Evolutionary conservation across 1,284 basidiomycete genomes (phyloP), one percentile per base, ranked within the genome.

Genomic region (Fomitopsis pinicola): DNA sequence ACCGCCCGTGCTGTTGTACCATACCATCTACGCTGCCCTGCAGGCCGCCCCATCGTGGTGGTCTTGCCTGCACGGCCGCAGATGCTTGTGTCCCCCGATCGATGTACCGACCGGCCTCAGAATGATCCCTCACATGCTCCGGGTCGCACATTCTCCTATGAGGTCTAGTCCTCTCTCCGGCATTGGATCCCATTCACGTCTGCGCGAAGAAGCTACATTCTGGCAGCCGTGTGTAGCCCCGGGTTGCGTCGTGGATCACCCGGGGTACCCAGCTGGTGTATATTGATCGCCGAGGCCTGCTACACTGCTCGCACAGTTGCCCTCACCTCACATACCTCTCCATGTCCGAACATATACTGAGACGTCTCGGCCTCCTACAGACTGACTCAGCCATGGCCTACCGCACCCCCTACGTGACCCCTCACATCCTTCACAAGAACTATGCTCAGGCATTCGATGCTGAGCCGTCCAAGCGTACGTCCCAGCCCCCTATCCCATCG

Each of bases 391-490:
- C 58, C 63, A 88, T 87, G 85, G 82, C 83, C 66, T 80, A 81
- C 71, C 76, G 82, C 55, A 90, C 89, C 7, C 91, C 91, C 69
- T 91, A 92, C 73, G 88, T 91, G 59, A 92, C 91, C 65, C 90
- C 91, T 45, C 89, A 91, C 75, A 92, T 92, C 76, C 86, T 90
- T 69, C 90, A 92, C 81, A 89, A 87, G 73, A 77, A 88, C 77
- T 92, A 92, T 76, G 89, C 89, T 4, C 88, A 91, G 72, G 78
- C 85, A 4, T 77, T 79, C 66, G 89, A 91, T 74, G 77, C 82
- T 59, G 88, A 92, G 72, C 72, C 77, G 60, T 78, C 80, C 64
- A 83, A 80, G 48, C 79, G 90, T 92, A 76, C 64, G 85, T 79
- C 42, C 45, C 40, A 36, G 57, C 52, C 52, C 46, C 50, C 63